phyloP scores from a whole-genome alignment of 1,139 yeast species.

The Sugiyamaella pinicola region DNA sequence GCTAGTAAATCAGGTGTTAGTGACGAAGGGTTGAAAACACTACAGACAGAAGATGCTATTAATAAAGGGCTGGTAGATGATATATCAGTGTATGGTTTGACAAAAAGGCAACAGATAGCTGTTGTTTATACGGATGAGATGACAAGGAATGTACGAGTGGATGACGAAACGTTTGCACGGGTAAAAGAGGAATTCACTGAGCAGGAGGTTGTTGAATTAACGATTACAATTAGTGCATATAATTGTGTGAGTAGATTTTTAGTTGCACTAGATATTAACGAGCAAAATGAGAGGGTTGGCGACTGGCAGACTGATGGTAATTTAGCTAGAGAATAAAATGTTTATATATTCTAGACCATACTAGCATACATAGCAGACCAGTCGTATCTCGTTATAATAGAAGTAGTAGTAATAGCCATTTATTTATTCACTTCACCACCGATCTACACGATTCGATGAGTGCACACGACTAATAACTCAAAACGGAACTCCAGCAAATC shows the following conservation, averaged over 20 bases:
- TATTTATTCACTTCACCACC: too few species aligned
- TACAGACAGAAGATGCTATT: slow-evolving; percentile 3
- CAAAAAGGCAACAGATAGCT: slow-evolving; percentile 17
- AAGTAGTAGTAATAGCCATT: too few species aligned
- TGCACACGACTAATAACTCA: too few species aligned
- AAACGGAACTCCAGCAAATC: too few species aligned
- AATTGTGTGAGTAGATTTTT: slow-evolving; percentile 23
- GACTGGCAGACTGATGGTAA: background rate
- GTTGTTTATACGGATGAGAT: slow-evolving; percentile 21
- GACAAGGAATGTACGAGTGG: slow-evolving; percentile 18
- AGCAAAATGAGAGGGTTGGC: slow-evolving; percentile 27
- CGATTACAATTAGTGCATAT: slow-evolving; percentile 19
- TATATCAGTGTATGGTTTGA: slow-evolving; percentile 12
- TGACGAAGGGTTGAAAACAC: slow-evolving; percentile 3
- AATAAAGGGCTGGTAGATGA: slow-evolving; percentile 7
- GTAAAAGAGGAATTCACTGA: slow-evolving; percentile 15
- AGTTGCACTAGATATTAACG: slow-evolving; percentile 23
- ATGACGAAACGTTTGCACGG: slow-evolving; percentile 15
- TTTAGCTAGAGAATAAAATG: too few species aligned
- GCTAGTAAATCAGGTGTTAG: slow-evolving; percentile 19
- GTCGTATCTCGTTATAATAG: too few species aligned
- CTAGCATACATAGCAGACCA: too few species aligned
- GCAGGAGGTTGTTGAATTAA: slow-evolving; percentile 21
- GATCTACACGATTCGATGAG: too few species aligned
- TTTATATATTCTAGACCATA: too few species aligned